These are phyloP conservation scores for Sparassis latifolia DNA, from an alignment of 1,284 basidiomycete genomes.

Conservation along the genomic window DNA sequence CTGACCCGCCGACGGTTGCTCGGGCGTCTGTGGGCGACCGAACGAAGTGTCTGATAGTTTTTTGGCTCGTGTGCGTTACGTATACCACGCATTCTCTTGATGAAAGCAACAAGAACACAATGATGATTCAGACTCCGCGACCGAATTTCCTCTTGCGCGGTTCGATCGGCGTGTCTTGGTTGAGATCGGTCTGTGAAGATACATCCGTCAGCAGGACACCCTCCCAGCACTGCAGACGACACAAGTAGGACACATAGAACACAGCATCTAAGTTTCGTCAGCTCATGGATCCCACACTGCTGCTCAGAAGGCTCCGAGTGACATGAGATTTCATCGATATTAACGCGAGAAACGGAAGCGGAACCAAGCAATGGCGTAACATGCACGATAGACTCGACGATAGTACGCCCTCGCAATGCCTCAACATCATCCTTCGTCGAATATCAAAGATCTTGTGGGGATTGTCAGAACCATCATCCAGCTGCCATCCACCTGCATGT, in stretches of 20 bases:
- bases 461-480: constrained; percentile 13
- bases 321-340: constrained; percentile 9
- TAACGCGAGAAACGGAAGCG: constrained; percentile 2
- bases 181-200: constrained; percentile 11
- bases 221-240: not conserved
- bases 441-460: constrained; percentile 7
- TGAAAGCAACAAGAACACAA: constrained; percentile 4
- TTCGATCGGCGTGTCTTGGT: constrained; percentile 4
- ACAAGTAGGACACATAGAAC: constrained; percentile 2
- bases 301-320: constrained; percentile 7
- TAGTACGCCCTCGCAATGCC: not conserved
- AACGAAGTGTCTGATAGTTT: not conserved
- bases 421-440: not conserved
- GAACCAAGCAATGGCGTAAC: constrained; percentile 7
- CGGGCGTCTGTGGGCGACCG: constrained; percentile 1
- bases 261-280: constrained; percentile 5
- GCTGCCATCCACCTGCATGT: constrained; percentile 16
- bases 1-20: not conserved
- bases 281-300: not conserved
- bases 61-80: no score
- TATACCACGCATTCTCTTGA: not conserved
- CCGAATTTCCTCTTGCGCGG: constrained; percentile 4
- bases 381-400: constrained; percentile 7
- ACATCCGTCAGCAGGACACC: constrained; percentile 7
- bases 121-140: constrained; percentile 10